Evolutionary conservation across 768 basidiomycete species (phyloP).

Genomic region (Agaricus blazei): DNA sequence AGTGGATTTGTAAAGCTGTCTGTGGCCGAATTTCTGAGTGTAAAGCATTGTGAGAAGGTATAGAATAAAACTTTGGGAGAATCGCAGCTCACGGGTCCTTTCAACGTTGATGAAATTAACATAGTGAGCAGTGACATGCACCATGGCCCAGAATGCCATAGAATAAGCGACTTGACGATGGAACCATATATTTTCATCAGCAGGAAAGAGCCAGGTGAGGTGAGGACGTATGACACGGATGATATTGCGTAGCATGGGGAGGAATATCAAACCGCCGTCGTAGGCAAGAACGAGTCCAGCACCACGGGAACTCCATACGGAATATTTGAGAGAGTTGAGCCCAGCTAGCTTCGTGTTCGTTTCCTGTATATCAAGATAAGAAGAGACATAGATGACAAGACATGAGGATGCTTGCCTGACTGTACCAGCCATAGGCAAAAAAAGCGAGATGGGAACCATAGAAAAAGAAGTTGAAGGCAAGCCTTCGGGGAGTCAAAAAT

Average conservation of each 20-base stretch:
- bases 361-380: slow-evolving; percentile 31
- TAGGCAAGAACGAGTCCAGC: slow-evolving; percentile 88
- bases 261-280: slow-evolving; percentile 78
- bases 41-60: neutral
- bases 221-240: slow-evolving; percentile 80
- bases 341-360: slow-evolving; percentile 60
- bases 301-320: slow-evolving; percentile 88
- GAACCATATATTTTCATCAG: slow-evolving; percentile 96
- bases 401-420: slow-evolving; percentile 48
- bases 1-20: slow-evolving; percentile 79
- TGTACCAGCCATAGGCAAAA: slow-evolving; percentile 87
- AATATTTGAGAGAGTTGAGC: slow-evolving; percentile 75
- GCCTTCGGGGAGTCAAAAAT: slow-evolving; percentile 56
- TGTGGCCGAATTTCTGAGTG: slow-evolving; percentile 74
- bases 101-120: slow-evolving; percentile 94
- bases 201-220: slow-evolving; percentile 79
- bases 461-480: slow-evolving; percentile 73
- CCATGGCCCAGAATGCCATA: slow-evolving; percentile 89
- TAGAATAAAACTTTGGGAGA: neutral
- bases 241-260: slow-evolving; percentile 88
- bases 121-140: slow-evolving; percentile 92
- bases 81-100: slow-evolving; percentile 58
- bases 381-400: neutral
- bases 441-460: slow-evolving; percentile 71
- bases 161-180: slow-evolving; percentile 93